These are phyloP conservation scores for Albifimbria verrucaria DNA, from an alignment of 2,329 filamentous ascomycete species.

Conservation along the genomic window DNA sequence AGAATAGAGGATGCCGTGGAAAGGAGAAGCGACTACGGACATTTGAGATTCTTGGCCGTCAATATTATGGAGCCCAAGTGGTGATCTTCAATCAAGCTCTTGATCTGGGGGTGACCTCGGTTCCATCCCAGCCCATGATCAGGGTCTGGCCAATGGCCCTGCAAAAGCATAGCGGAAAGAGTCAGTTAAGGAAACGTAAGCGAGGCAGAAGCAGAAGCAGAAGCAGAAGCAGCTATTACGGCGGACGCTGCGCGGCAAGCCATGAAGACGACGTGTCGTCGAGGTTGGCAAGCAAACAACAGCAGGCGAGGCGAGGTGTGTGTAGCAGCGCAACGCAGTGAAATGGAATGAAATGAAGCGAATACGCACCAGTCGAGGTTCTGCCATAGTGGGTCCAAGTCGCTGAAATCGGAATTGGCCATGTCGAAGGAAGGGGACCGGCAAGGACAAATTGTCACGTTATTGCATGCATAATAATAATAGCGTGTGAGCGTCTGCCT, in stretches of 20 bases:
- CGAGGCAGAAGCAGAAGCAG: too few relatives aligned
- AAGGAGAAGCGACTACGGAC: constrained; percentile 43
- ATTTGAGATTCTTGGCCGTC: constrained; percentile 82
- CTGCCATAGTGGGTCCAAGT: constrained; percentile 65
- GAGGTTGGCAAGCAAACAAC: constrained; percentile 1
- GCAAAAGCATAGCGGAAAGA: constrained; percentile 18
- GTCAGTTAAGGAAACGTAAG: too few relatives aligned
- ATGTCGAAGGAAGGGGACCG: constrained; percentile 30
- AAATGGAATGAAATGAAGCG: too few relatives aligned
- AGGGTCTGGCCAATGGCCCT: constrained; percentile 74
- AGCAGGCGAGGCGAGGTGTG: constrained; percentile 3
- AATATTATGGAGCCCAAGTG: constrained; percentile 85
- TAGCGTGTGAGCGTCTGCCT: constrained; percentile 6
- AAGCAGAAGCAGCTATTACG: too few relatives aligned
- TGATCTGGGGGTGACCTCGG: constrained; percentile 78
- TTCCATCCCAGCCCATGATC: constrained; percentile 85
- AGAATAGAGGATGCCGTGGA: constrained; percentile 2
- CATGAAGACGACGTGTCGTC: constrained; percentile 2
- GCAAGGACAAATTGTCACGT: constrained; percentile 20
- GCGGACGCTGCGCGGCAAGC: not conserved
- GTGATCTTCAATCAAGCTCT: constrained; percentile 74
- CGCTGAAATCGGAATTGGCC: constrained; percentile 26
- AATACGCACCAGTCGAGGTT: constrained; percentile 68
- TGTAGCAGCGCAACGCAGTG: constrained; percentile 4
- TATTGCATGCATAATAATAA: constrained; percentile 12